A percentile compares a stretch with the other conserved stretches of the same genome.
These are phyloP conservation scores for Solanum paucissectum DNA, from an alignment of 257 asterid genomes.

Conservation along the genomic window DNA sequence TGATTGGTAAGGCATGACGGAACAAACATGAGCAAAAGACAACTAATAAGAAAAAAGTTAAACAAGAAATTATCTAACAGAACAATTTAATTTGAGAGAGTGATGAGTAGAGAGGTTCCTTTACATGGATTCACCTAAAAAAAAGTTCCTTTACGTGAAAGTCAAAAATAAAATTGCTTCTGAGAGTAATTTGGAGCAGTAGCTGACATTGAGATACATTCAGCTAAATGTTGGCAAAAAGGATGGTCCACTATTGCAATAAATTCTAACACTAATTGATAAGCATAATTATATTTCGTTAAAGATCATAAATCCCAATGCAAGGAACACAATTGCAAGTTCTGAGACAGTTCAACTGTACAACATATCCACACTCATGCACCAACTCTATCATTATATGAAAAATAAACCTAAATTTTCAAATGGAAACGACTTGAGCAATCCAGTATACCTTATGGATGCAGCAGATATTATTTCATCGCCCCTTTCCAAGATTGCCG, in stretches of 20 bases:
- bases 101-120: background rate
- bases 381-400: background rate
- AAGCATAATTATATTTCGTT: background rate
- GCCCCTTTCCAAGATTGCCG: conserved; percentile 79
- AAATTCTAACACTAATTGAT: background rate
- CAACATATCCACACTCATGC: background rate
- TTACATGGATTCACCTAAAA: background rate
- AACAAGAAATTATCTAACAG: background rate
- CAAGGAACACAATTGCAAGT: background rate
- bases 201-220: background rate
- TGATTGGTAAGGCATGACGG: background rate
- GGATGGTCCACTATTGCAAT: background rate
- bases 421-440: background rate
- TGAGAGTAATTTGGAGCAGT: background rate
- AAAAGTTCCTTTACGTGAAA: background rate
- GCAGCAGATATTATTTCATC: conserved; percentile 91
- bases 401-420: background rate
- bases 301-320: background rate
- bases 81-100: background rate
- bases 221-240: background rate
- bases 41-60: background rate
- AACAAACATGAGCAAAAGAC: background rate
- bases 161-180: background rate
- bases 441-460: conserved; percentile 51
- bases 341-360: background rate